Evolutionary conservation across 2,329 filamentous ascomycete species (phyloP), one percentile per base, ranked within the genome.

Genomic region (Aureobasidium sp.): DNA sequence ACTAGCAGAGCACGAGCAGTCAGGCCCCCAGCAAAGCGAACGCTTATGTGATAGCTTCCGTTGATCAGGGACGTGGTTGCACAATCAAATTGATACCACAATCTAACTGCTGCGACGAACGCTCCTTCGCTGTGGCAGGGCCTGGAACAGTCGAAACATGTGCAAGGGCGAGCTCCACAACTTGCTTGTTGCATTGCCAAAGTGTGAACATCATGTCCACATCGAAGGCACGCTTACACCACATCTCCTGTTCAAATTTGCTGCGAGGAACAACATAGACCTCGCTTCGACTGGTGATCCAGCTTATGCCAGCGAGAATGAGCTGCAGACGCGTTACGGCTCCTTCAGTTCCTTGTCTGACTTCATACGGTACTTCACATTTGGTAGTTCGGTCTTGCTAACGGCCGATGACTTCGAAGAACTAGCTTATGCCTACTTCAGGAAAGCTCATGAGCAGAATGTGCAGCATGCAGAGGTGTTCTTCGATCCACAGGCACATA

Each of bases 401-500:
- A 48, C 42, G 41, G 34, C 34, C 21, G 17, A 40, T 4, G 52
- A 54, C 37, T 49, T 54, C 14, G 24, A 40, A 11, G 42, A 54
- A 6, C 34, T 54, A 21, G 38, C 5, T 8, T 54, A 49, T 29
- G 22, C 12, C 34, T 54, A 54, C 35, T 37, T 54, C 6, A 12
- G 11, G 12, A 48, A 41, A 41, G 40, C 34, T 27, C 34, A 41
- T 10, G 27, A 24, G 14, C 52, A 54, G 22, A 40, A 37, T n/a
- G 41, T 54, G 17, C 21, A 27, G 34, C 52, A 54, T 42, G 50
- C 54, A 17, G 56, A 58, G 37, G 53, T 56, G 10, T 58, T 58
- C 45, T 58, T 58, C 45, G 56, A 58, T 30, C 56, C 56, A 7
- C 56, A 58, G 30, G 56, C 56, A 2, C 56, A 58, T 48, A 47